A percentile compares a stretch with the other conserved stretches of the same genome.
phyloP scores from a whole-genome alignment of 768 basidiomycete species.

The Terana coerulea region DNA sequence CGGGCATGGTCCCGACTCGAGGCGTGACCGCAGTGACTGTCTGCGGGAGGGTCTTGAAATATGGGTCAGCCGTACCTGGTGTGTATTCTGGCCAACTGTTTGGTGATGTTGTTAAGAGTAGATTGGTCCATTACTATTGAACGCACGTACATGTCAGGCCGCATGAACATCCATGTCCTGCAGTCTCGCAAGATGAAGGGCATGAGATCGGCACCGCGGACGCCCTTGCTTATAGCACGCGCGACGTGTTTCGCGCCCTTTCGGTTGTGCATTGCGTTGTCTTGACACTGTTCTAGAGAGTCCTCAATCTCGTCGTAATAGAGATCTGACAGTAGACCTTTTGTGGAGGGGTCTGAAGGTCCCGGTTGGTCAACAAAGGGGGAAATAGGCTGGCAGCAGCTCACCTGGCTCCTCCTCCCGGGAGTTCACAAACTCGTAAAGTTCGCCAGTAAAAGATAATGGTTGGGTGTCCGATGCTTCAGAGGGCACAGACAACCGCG shows the following conservation, averaged over 20 bases:
- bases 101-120: no score
- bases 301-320: slow-evolving; percentile 9
- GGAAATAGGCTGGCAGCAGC: background rate
- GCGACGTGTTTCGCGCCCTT: slow-evolving; percentile 2
- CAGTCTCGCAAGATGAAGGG: slow-evolving; percentile 7
- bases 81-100: no score
- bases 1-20: background rate
- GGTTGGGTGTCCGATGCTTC: background rate
- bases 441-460: slow-evolving; percentile 1
- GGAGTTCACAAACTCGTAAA: slow-evolving; percentile 10
- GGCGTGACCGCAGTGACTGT: background rate
- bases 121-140: no score
- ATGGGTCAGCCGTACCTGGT: no score
- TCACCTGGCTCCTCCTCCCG: background rate
- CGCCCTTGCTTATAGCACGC: background rate
- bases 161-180: slow-evolving; percentile 11
- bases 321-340: background rate
- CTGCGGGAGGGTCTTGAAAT: background rate
- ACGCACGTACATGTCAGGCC: slow-evolving; percentile 4
- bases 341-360: background rate
- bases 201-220: slow-evolving; percentile 2
- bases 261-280: background rate
- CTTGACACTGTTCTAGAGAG: slow-evolving; percentile 2
- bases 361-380: background rate
- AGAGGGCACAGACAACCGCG: background rate